These are phyloP conservation scores for Pleurotus cornucopiae DNA, from an alignment of 768 basidiomycete species.

Conservation along the genomic window DNA sequence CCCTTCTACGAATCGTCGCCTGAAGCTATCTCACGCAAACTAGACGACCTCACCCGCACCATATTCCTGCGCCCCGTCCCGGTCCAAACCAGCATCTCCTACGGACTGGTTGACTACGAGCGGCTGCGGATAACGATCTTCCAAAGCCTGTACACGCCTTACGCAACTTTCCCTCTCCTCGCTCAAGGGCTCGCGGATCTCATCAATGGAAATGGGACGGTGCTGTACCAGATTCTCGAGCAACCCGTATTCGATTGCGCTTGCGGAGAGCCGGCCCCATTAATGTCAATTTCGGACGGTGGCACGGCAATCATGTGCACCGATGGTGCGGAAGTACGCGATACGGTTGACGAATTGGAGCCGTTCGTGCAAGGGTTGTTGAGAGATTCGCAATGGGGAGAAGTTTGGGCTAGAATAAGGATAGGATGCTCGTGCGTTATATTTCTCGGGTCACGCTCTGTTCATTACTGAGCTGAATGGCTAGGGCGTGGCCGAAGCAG, in stretches of 20 bases:
- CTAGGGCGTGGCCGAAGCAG: constrained; percentile 24
- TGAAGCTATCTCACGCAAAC: constrained; percentile 10
- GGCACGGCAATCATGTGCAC: constrained; percentile 13
- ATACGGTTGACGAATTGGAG: constrained; percentile 11
- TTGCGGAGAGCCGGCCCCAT: neutral
- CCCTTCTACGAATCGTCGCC: constrained; percentile 18
- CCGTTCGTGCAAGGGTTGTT: constrained; percentile 9
- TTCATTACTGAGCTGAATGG: neutral
- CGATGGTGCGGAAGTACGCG: constrained; percentile 15
- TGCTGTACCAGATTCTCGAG: constrained; percentile 10
- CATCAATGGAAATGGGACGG: constrained; percentile 17
- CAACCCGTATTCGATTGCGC: neutral
- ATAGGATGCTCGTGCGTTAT: constrained; percentile 17
- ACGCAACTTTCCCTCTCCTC: constrained; percentile 11
- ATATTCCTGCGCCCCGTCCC: constrained; percentile 16
- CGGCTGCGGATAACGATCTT: constrained; percentile 16
- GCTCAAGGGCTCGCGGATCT: constrained; percentile 19
- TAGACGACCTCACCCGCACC: constrained; percentile 11
- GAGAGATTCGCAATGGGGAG: constrained; percentile 15
- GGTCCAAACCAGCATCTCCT: constrained; percentile 9
- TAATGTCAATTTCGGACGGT: constrained; percentile 9
- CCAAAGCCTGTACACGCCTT: constrained; percentile 17
- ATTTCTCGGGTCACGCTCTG: neutral
- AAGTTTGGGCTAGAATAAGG: constrained; percentile 10
- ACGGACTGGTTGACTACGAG: constrained; percentile 19